Base-by-base conservation (phyloP, 2,329 filamentous ascomycete genomes). In the Botrytis fragariae region DNA sequence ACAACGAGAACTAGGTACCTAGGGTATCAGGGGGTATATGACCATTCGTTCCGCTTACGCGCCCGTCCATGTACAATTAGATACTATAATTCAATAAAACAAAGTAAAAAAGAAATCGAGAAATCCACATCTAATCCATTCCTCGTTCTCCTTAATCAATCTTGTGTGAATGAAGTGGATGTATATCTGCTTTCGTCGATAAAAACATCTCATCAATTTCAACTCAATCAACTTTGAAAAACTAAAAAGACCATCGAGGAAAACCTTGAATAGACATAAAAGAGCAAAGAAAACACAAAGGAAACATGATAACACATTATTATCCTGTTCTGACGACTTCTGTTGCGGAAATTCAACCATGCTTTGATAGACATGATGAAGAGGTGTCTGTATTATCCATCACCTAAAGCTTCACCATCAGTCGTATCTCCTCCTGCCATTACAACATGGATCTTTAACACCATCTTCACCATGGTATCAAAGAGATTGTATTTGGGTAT, bases 401-500 rank as follows among this genome's bases (percentile, higher is more conserved):
- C 63, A 67, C 62, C n/a, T 9, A 12, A 37, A 29, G 12, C 60
- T 63, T 63, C 59, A 37, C 59, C 61, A 63, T 42, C 61, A 63
- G 16, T 60, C 61, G 39, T 20, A 76, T 63, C 77, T 74, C 73
- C 78, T 75, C 73, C 78, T 75, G 74, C 77, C 77, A 79, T 79
- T 79, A 79, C 74, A 25, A 45, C 37, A 63, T 59, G 54, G 73
- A 72, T 61, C 76, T 73, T 69, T 61, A 51, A 51, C 63, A 51
- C 63, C 63, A 67, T 74, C 76, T 42, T 75, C 74, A 60, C 72
- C 67, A 74, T 74, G 29, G 72, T 75, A 76, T 74, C 73, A 73
- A 64, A 37, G 42, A 18, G 61, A 61, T 75, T 18, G 71, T 44
- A 44, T 72, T 60, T 57, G 25, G 61, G 72, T 72, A 57, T 60